These are phyloP conservation scores for Pythium dissimile DNA, from an alignment of 352 stramenopile species.

Conservation along the genomic window DNA sequence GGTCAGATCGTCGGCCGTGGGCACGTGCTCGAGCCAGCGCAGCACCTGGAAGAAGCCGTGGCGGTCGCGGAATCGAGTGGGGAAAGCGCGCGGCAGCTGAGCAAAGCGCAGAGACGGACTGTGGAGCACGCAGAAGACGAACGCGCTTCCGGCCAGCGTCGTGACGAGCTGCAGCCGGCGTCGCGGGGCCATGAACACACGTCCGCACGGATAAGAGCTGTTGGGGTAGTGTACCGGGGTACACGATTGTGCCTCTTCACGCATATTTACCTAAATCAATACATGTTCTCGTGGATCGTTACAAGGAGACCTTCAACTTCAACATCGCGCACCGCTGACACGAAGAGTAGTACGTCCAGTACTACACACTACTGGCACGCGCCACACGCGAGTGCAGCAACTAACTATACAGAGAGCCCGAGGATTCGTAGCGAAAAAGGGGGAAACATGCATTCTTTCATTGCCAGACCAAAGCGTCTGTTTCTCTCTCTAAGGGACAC, in stretches of 20 bases:
- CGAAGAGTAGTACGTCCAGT: too few species aligned
- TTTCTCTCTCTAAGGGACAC: constrained; percentile 24
- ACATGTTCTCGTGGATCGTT: too few species aligned
- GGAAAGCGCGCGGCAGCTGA: constrained; percentile 22
- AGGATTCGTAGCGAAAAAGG: neutral
- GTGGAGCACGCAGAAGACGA: constrained; percentile 28
- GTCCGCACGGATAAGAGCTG: too few species aligned
- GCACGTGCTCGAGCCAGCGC: constrained; percentile 54
- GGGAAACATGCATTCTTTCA: constrained; percentile 13
- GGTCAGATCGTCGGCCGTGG: constrained; percentile 33
- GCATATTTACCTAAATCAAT: too few species aligned
- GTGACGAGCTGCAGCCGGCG: constrained; percentile 27
- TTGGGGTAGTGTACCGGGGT: too few species aligned
- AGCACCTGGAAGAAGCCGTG: constrained; percentile 46
- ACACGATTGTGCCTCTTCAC: too few species aligned
- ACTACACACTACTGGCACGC: too few species aligned
- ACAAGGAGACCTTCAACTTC: too few species aligned
- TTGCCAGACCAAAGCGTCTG: neutral
- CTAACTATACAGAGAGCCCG: too few species aligned
- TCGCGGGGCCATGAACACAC: too few species aligned
- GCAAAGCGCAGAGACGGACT: constrained; percentile 34
- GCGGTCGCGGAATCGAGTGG: constrained; percentile 33
- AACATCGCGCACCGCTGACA: too few species aligned
- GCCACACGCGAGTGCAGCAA: too few species aligned
- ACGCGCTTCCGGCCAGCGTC: constrained; percentile 21